Base-by-base conservation (phyloP, 2,329 filamentous ascomycete species). In the Penicillium sp. region DNA sequence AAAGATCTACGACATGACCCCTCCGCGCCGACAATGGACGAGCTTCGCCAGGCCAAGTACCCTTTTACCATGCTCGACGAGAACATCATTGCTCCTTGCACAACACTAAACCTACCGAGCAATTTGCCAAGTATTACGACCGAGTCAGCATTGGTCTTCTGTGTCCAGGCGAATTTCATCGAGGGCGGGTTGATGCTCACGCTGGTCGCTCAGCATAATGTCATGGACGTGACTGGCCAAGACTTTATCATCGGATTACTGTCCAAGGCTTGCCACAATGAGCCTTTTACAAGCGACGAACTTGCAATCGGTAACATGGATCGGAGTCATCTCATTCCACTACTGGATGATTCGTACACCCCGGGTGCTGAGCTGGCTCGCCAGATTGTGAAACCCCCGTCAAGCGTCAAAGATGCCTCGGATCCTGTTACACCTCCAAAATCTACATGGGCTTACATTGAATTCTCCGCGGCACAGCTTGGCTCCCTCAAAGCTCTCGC, bases 211-310 rank as follows among this genome's bases (percentile, higher is more conserved):
- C 76, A 82, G 20, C 82, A 85, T 58, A 74, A 76, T 22, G 68
- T 71, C 1, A 79, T 82, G 73, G 83, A 85, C 48, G 78, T 80
- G 69, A 74, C 72, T 1, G 81, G 80, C 1, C 76, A 81, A 60
- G 78, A 69, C 2, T 69, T 75, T 20, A 61, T 82, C 11, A 78
- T 82, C n/a, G 49, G 66, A 1, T 72, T 81, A 4, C 66, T 85
- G 11, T 59, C 54, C 6, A 82, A 82, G 55, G 79, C 79, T 1
- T 82, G 80, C 53, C 66, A 65, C 0, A 62, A 68, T 2, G 75
- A 79, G 22, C 34, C 56, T 0, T 82, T 82, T 61, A 79, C 77
- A 0, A 37, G 58, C 0, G 72, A 81, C 11, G 82, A 84, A 38
- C 35, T 79, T 0, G 24, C 51, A 0, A 46, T 64, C 1, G 81